Base-by-base conservation (phyloP, 768 basidiomycete species). In the Leucocoprinus leucothites region DNA sequence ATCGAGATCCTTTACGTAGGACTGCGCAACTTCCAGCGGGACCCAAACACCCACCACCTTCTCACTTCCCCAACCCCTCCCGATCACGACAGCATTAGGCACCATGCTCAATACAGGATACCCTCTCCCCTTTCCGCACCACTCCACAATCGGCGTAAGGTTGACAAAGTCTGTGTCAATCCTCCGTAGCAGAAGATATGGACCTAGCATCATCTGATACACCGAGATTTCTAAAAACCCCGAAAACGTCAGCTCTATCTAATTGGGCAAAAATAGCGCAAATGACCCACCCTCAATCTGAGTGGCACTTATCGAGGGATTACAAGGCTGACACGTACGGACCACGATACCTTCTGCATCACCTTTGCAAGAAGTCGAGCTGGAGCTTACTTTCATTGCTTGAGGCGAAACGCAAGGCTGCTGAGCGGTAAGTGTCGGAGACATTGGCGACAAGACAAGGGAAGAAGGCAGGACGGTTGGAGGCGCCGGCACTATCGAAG, bases 151-250 rank as follows among this genome's bases (percentile, higher is more conserved):
- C 19, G 81, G 76, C 41, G 85, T 78, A 44, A 89, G 74, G 65
- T 90, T 87, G 62, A 90, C 87, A 60, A 86, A 90, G 63, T 88
- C 86, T 31, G 87, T 87, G 69, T 90, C 88, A 52, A 89, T 82
- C 59, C 89, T 84, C 61, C 89, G 82, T 59, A 89, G 69, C 45
- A 90, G 73, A 28, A 77, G 71, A 48, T 74, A 73, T 7, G 76
- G 67, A 38, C 80, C 82, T 9, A 89, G 75, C 49, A 71, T 74
- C 68, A 83, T 86, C 64, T 86, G 85, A 68, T 89, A 90, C 48
- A 90, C 87, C 36, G 86, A 80, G 53, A 90, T 85, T 60, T 84
- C 88, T 90, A 63, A 38, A n/a, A 38, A 13, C 38, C 5, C 35
- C 53, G 60, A 45, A 21, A 46, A 46, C 47, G 43, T 49, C 34